Base-by-base conservation (phyloP, 306 rosid genomes). In the Dalbergia cochinchinensis region DNA sequence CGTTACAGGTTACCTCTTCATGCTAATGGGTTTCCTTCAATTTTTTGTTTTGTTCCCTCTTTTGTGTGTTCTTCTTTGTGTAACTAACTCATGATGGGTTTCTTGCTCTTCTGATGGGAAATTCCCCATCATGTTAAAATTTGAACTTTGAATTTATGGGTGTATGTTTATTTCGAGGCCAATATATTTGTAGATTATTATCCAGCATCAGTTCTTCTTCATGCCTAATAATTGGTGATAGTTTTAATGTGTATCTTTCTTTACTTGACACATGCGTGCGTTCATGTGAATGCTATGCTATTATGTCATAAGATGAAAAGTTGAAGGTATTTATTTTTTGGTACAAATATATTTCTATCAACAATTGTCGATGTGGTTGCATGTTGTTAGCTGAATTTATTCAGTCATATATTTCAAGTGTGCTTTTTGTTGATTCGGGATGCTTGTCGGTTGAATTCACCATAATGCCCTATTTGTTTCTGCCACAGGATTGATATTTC, bases 1-100 rank as follows among this genome's bases (percentile, higher is more conserved):
- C 78, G 90, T 90, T 61, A 90, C 92, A 71, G 92, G 92, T 86
- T 39, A 33, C 8, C 3, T 8, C 8, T 64, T 7, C 10, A 33
- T 63, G 7, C 6, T 18, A 31, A 45, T 76, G 63, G 20, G 37
- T 63, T 50, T 50, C 65, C 65, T 13, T 73, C 22, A 41, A 9
- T 71, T 63, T 69, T 0, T 9, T 44, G 5, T 44, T 44, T 44
- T 44, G 12, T 2, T 7, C 10, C 31, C 16, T 4, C 14, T 53
- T 53, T 47, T 47, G 13, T 47, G 53, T 57, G 11, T 70, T 31
- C 12, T 48, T 47, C 6, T 51, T 35, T 11, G 4, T 19, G 42
- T 71, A 33, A 39, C 37, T 71, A 33, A 39, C 37, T 54, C 15
- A 37, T 54, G 37, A 42, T 22, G 7, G 18, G n/a, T 15, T 31